A percentile compares a stretch with the other conserved stretches of the same genome.
Conservation (phyloP, 495 filamentous ascomycete genomes). For the Tuber umbilicatum region DNA sequence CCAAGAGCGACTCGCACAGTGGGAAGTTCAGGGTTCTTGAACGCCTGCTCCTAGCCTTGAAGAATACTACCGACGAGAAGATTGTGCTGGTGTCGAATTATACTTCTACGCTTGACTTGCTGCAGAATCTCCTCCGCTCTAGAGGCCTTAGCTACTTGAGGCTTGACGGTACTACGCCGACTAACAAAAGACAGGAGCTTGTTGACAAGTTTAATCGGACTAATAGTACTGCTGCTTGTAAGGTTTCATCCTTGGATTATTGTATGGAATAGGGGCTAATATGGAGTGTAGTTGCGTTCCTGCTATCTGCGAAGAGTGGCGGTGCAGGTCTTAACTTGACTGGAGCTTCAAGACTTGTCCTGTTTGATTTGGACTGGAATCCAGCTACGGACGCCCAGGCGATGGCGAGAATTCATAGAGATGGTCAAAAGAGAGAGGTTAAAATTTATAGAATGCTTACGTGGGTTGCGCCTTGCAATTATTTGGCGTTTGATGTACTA, state of each 20-base stretch:
- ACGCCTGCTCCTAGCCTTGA: slow-evolving; percentile 58
- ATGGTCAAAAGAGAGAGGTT: slow-evolving; percentile 65
- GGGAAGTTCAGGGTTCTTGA: slow-evolving; percentile 69
- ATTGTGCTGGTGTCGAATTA: slow-evolving; percentile 79
- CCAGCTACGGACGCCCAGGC: slow-evolving; percentile 73
- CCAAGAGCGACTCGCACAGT: slow-evolving; percentile 55
- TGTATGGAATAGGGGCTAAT: slow-evolving; percentile 43
- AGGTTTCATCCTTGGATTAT: slow-evolving; percentile 27
- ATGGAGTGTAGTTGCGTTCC: slow-evolving; percentile 53
- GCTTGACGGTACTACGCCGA: slow-evolving; percentile 66
- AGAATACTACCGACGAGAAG: slow-evolving; percentile 60
- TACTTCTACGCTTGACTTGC: slow-evolving; percentile 66
- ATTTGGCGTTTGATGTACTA: neutral
- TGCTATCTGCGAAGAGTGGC: slow-evolving; percentile 72
- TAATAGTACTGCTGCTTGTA: slow-evolving; percentile 22
- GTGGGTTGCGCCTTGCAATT: slow-evolving; percentile 15
- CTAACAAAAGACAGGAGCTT: slow-evolving; percentile 61
- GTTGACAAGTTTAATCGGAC: slow-evolving; percentile 72
- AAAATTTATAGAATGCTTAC: slow-evolving; percentile 69
- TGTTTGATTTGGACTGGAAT: slow-evolving; percentile 83
- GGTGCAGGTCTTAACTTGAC: slow-evolving; percentile 72
- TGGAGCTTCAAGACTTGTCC: slow-evolving; percentile 65
- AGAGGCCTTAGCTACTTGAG: slow-evolving; percentile 62
- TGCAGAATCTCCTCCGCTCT: slow-evolving; percentile 58
- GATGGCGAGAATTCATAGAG: slow-evolving; percentile 78